Evolutionary conservation across 2,329 filamentous ascomycete species (phyloP), one percentile per base, ranked within the genome.

Genomic region (Exophiala sp.): DNA sequence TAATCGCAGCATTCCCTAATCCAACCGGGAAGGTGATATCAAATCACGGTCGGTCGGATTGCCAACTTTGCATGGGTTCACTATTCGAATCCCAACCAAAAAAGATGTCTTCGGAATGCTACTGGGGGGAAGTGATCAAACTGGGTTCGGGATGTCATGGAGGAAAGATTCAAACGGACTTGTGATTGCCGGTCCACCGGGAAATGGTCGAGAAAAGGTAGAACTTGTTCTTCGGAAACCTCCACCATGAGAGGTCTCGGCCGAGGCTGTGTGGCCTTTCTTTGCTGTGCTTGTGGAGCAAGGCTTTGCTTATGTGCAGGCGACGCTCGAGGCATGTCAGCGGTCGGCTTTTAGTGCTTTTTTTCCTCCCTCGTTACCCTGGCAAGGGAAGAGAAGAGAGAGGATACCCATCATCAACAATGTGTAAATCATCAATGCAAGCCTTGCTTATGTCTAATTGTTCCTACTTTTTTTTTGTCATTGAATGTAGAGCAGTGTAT

Each of bases 1-100:
- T 53, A 48, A 42, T 23, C 27, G 38, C 42, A 38, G 45, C 46
- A 30, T 38, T 53, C 51, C 48, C 45, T 48, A 48, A 48, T 49
- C 37, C 46, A 21, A 38, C 18, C 14, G 18, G 24, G 27, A 46
- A 37, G 29, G 39, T 27, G 14, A 29, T 32, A 19, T 29, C 32
- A 13, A 42, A 30, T 32, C 38, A 27, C 23, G 27, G 23, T 21
- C 24, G 40, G 38, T 41, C 21, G 21, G 21, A 41, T n/a, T 41
- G 11, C 38, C 38, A 11, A 18, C 16, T 24, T 41, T 24, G 11
- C 21, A n/a, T 23, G 19, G 38, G n/a, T 41, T 41, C 21, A 24
- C 22, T 14, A 8, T 41, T 41, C 22, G 38, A 24, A 7, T 41
- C 21, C 34, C 34, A 37, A 7, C 34, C 6, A 16, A 18, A 19